These are phyloP conservation scores for Ambrosiella beaveri DNA, from an alignment of 2,329 filamentous ascomycete genomes.

Conservation along the genomic window DNA sequence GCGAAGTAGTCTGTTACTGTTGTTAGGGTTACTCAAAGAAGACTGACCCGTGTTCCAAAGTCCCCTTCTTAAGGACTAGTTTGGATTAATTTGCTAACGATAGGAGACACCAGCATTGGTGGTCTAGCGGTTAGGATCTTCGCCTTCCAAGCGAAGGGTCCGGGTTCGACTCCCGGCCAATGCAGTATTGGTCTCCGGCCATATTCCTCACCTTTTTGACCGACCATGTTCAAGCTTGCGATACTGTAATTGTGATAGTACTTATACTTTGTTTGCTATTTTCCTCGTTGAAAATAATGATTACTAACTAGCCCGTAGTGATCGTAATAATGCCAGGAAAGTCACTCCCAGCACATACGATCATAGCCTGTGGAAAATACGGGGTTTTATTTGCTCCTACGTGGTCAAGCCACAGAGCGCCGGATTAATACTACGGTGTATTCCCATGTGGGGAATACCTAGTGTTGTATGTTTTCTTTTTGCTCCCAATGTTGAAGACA, in stretches of 20 bases:
- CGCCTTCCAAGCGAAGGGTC: slow-evolving; percentile 14
- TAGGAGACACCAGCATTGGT: slow-evolving; percentile 2
- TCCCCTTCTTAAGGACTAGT: not conserved
- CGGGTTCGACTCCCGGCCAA: slow-evolving; percentile 14
- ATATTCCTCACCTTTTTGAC: not conserved
- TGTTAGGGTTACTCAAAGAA: not conserved
- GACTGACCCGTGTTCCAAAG: not conserved
- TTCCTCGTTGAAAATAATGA: not conserved
- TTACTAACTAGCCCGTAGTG: not conserved
- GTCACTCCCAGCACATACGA: too few species aligned
- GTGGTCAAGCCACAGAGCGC: too few species aligned
- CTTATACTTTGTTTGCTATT: not conserved
- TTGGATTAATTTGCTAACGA: not conserved
- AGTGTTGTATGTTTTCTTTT: too few species aligned
- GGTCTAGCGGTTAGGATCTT: slow-evolving; percentile 14
- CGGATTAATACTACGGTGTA: too few species aligned
- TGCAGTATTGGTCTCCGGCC: not conserved
- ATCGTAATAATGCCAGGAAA: not conserved
- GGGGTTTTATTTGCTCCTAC: too few species aligned
- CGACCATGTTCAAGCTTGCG: too few species aligned
- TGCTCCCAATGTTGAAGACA: too few species aligned
- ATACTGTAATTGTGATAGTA: too few species aligned
- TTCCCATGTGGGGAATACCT: too few species aligned
- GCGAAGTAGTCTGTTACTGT: too few species aligned
- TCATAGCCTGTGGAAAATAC: too few species aligned